A percentile compares a stretch with the other conserved stretches of the same genome.
phyloP scores from a whole-genome alignment of 345 rosid species.

The Stellera chamaejasme region DNA sequence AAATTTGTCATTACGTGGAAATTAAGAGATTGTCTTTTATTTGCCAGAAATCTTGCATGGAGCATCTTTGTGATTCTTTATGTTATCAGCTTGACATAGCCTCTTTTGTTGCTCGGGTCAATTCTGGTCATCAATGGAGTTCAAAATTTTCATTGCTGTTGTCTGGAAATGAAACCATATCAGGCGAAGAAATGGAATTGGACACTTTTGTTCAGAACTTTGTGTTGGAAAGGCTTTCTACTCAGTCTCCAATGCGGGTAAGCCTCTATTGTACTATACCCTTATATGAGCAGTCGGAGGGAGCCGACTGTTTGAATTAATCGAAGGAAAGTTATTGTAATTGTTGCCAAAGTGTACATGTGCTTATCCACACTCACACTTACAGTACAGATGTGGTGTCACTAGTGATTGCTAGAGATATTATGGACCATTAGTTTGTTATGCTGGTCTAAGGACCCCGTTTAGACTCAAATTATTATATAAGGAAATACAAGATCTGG shows the following conservation, averaged over 20 bases:
- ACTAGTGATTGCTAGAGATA: too few species aligned
- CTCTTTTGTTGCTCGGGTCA: slow-evolving; percentile 76
- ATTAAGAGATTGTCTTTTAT: background rate
- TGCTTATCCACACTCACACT: too few species aligned
- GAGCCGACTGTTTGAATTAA: too few species aligned
- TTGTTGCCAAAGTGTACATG: too few species aligned
- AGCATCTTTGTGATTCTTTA: slow-evolving; percentile 72
- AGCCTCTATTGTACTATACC: slow-evolving; percentile 4
- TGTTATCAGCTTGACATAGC: slow-evolving; percentile 90
- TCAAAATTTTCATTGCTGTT: slow-evolving; percentile 55
- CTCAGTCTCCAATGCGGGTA: slow-evolving; percentile 93
- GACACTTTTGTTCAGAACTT: slow-evolving; percentile 92
- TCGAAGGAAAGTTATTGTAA: too few species aligned
- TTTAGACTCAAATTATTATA: too few species aligned
- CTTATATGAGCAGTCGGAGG: too few species aligned
- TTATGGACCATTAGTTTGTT: too few species aligned
- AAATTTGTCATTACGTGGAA: background rate
- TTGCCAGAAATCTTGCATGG: slow-evolving; percentile 74
- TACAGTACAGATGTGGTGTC: too few species aligned
- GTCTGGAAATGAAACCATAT: slow-evolving; percentile 40
- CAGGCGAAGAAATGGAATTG: slow-evolving; percentile 37
- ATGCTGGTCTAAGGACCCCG: too few species aligned
- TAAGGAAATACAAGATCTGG: too few species aligned
- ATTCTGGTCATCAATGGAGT: slow-evolving; percentile 81
- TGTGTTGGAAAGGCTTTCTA: slow-evolving; percentile 92